Conservation (phyloP, 108 stramenopile genomes). For the Fragilaria crotonensis region DNA sequence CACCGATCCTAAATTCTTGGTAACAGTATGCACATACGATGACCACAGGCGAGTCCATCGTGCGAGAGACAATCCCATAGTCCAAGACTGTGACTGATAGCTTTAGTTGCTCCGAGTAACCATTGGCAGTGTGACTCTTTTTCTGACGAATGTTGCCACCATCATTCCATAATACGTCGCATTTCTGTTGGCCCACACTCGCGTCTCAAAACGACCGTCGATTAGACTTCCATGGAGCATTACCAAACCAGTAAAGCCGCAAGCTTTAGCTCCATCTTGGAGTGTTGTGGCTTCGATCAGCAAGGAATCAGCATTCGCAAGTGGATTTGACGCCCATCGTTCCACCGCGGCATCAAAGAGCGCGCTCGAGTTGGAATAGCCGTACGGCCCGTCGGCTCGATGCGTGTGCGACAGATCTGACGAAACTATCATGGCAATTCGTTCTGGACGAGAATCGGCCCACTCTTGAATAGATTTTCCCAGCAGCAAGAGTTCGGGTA, state of each 20-base stretch:
- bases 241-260: slow-evolving; percentile 35
- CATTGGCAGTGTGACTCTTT: too few species aligned
- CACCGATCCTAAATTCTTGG: too few species aligned
- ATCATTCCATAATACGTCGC: slow-evolving; percentile 49
- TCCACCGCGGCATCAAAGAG: slow-evolving; percentile 26
- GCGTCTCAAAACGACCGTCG: background rate
- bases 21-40: too few species aligned
- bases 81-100: too few species aligned
- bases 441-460: slow-evolving; percentile 7
- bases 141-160: slow-evolving; percentile 20
- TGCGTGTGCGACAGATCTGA: slow-evolving; percentile 44
- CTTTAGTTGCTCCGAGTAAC: too few species aligned
- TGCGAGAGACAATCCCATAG: too few species aligned
- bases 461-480: slow-evolving; percentile 16
- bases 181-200: slow-evolving; percentile 20
- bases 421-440: slow-evolving; percentile 20
- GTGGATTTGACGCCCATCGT: slow-evolving; percentile 20
- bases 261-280: slow-evolving; percentile 22
- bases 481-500: slow-evolving; percentile 18
- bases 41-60: too few species aligned
- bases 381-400: slow-evolving; percentile 31
- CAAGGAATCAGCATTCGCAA: slow-evolving; percentile 4
- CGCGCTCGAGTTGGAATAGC: slow-evolving; percentile 24
- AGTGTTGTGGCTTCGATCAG: slow-evolving; percentile 15
- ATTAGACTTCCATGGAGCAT: slow-evolving; percentile 30